Evolutionary conservation across 164 flowering plant genomes (phyloP).

Genomic region (Vitis vinifera): ASM3070453v1 NC_081822.1:23938001-23938500

Average conservation of each 20-base stretch:
- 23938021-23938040: constrained; percentile 20
- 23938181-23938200: constrained; percentile 56
- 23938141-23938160: constrained; percentile 65
- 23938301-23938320: constrained; percentile 17
- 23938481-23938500: constrained; percentile 44
- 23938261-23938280: constrained; percentile 35
- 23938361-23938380: constrained; percentile 51
- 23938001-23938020: constrained; percentile 4
- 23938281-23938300: constrained; percentile 13
- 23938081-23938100: background rate
- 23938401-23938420: constrained; percentile 13
- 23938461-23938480: constrained; percentile 57
- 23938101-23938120: constrained; percentile 16
- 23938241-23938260: constrained; percentile 53
- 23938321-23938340: constrained; percentile 52
- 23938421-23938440: constrained; percentile 13
- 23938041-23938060: constrained; percentile 27
- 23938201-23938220: constrained; percentile 46
- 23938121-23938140: constrained; percentile 34
- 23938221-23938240: constrained; percentile 64
- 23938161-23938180: constrained; percentile 57
- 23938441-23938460: constrained; percentile 32
- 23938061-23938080: constrained; percentile 6
- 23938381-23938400: constrained; percentile 44
- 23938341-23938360: constrained; percentile 62